Conservation (phyloP, 805 yeast species). For the Candida xiaguanensis region DNA sequence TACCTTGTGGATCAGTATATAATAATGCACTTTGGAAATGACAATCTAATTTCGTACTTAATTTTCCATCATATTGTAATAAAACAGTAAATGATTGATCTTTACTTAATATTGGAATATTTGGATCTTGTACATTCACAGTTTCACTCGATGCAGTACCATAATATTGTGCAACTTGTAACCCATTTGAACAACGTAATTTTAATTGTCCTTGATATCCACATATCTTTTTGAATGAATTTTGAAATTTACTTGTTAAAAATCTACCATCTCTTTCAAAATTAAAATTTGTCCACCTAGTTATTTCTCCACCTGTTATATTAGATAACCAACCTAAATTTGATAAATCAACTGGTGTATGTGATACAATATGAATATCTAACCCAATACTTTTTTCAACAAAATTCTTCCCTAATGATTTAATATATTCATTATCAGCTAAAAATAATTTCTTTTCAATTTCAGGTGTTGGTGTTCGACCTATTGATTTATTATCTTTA, state of each 20-base stretch:
- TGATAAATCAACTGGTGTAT: conserved; percentile 65
- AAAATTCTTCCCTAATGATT: conserved; percentile 53
- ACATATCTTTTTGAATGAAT: conserved; percentile 44
- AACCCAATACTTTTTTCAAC: conserved; percentile 62
- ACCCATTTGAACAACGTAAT: conserved; percentile 82
- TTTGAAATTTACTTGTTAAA: conserved; percentile 57
- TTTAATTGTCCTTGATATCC: conserved; percentile 85
- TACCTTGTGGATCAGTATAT: conserved; percentile 75
- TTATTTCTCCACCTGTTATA: conserved; percentile 68
- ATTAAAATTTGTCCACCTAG: conserved; percentile 63
- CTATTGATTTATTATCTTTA: conserved; percentile 37
- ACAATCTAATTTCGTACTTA: conserved; percentile 68
- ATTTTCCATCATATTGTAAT: conserved; percentile 71
- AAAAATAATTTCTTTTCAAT: conserved; percentile 49
- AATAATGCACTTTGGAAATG: conserved; percentile 89
- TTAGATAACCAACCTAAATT: conserved; percentile 66
- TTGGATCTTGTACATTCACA: conserved; percentile 52
- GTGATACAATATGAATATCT: conserved; percentile 69
- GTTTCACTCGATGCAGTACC: conserved; percentile 42
- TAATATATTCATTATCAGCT: conserved; percentile 61
- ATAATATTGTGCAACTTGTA: conserved; percentile 74
- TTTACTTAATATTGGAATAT: conserved; percentile 59
- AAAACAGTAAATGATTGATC: conserved; percentile 69
- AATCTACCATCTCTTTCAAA: conserved; percentile 66
- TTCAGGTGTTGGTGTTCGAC: conserved; percentile 36